Evolutionary conservation across 768 basidiomycete genomes (phyloP).

Genomic region (Sporobolomyces roseus): DNA sequence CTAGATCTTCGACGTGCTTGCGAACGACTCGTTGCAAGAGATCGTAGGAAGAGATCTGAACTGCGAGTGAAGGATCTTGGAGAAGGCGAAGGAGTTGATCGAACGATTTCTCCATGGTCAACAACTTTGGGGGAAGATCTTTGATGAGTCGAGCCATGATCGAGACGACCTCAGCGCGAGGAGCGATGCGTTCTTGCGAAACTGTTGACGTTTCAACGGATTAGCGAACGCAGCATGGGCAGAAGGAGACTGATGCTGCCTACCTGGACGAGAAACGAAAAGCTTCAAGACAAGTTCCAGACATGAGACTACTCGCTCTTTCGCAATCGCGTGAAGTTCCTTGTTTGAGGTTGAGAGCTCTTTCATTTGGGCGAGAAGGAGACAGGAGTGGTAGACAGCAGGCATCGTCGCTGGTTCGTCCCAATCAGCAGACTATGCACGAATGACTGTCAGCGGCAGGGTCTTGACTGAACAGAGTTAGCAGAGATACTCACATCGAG

Average conservation of each 20-base stretch:
- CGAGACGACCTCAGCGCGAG: conserved; percentile 48
- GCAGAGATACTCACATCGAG: conserved; percentile 63
- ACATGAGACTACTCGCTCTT: conserved; percentile 56
- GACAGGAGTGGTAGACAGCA: conserved; percentile 65
- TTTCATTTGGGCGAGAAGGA: conserved; percentile 63
- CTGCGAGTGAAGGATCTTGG: conserved; percentile 59
- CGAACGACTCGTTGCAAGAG: conserved; percentile 66
- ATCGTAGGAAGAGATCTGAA: conserved; percentile 74
- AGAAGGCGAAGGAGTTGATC: conserved; percentile 74
- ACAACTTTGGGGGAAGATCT: conserved; percentile 58
- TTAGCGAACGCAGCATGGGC: neutral
- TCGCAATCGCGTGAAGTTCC: conserved; percentile 65
- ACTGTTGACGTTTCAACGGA: too few species aligned
- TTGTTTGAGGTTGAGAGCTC: conserved; percentile 72
- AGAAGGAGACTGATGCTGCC: neutral
- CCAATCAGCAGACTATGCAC: conserved; percentile 58
- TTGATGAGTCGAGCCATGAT: conserved; percentile 66
- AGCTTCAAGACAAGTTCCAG: conserved; percentile 63
- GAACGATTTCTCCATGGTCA: conserved; percentile 64
- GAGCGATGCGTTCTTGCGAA: conserved; percentile 8
- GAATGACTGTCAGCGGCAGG: neutral
- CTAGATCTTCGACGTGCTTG: conserved; percentile 73
- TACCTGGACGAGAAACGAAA: conserved; percentile 51
- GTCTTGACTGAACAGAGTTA: neutral
- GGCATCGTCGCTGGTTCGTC: conserved; percentile 61